phyloP scores from a whole-genome alignment of 306 rosid species.

The Oemleria cerasiformis region DNA sequence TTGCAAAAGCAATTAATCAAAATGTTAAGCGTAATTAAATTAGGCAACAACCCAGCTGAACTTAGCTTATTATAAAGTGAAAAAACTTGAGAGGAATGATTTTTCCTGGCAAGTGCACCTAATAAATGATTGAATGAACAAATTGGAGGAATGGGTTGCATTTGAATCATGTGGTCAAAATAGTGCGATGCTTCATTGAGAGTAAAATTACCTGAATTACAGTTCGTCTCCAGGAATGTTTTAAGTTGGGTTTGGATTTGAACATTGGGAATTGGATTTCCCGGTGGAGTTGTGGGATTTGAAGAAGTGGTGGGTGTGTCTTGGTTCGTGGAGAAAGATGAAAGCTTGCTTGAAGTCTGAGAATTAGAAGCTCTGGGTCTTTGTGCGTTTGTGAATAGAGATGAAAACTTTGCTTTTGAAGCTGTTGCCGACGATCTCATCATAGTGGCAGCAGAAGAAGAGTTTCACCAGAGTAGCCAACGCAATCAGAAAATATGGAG shows the following conservation, averaged over 20 bases:
- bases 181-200: conserved; percentile 24
- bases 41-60: conserved; percentile 19
- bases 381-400: conserved; percentile 17
- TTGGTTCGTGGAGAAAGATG: conserved; percentile 9
- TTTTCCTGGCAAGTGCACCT: conserved; percentile 34
- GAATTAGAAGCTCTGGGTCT: conserved; percentile 12
- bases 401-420: conserved; percentile 18
- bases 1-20: conserved; percentile 42
- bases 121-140: conserved; percentile 40
- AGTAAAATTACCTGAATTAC: conserved; percentile 25
- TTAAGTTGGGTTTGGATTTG: conserved; percentile 15
- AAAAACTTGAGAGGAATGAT: conserved; percentile 31
- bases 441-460: neutral
- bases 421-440: neutral
- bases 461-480: neutral
- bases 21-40: conserved; percentile 29
- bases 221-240: conserved; percentile 26
- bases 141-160: conserved; percentile 34
- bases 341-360: neutral
- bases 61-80: neutral
- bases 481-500: no score
- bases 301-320: neutral
- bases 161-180: conserved; percentile 32
- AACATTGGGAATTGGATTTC: neutral
- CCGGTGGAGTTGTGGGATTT: conserved; percentile 8